Evolutionary conservation across 1,284 basidiomycete genomes (phyloP), one percentile per base, ranked within the genome.

Genomic region (Rhodotorula sp.): DNA sequence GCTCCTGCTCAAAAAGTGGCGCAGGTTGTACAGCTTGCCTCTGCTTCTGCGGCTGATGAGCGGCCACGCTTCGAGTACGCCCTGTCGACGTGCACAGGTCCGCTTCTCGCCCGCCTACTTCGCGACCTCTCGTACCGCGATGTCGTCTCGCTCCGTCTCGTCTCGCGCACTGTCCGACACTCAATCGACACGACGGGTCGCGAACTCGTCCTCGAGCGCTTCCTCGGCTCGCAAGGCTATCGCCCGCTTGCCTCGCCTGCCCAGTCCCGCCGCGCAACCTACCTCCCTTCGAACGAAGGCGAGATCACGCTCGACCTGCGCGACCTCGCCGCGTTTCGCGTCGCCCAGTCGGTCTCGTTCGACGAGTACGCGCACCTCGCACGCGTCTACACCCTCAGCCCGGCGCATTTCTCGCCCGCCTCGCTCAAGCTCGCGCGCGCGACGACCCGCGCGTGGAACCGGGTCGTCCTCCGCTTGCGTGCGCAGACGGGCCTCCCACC

Each of bases 271-370:
- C 34, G 45, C 21, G 23, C 52, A 27, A 55, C 25, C 7, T 55
- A 45, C 42, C 12, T 61, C 5, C 61, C 50, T 10, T 34, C 54
- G 2, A 34, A 34, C 34, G 56, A 46, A 17, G 70, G 63, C 16
- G 27, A 62, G n/a, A 56, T 76, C 49, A 19, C 44, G 3, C 68
- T 79, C 79, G 91, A 90, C 1, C 86, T 92, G 80, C 83, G 87
- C 63, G 88, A 89, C 12, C 88, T 91, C 57, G 89, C 90, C 77
- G 88, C 86, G 4, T 90, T 97, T 61, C 91, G 91, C 78, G 86
- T 85, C 5, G 61, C 64, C 7, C 46, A 68, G 56, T 21, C 58
- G 2, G 25, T 73, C 25, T 17, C 42, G 8, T 21, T 23, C 7
- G 67, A 68, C 34, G 71, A 77, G 14, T 78, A 74, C 67, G 62